A percentile compares a stretch with the other conserved stretches of the same genome.
Conservation (phyloP, 1,139 yeast species). For the Saccharomycopsis crataegensis region DNA sequence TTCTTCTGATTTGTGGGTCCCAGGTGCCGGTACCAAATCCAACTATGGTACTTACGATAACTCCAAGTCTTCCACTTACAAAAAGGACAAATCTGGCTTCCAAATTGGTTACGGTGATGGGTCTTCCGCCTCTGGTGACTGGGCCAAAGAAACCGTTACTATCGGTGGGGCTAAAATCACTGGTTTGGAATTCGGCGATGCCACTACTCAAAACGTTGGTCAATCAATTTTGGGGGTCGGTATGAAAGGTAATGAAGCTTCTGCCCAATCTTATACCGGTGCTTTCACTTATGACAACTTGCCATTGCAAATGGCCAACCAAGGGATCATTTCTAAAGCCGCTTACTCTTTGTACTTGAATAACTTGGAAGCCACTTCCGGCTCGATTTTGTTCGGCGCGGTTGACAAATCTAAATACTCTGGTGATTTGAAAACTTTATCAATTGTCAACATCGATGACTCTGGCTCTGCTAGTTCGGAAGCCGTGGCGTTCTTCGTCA, state of each 20-base stretch:
- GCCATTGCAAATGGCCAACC: conserved; percentile 39
- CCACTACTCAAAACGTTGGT: conserved; percentile 22
- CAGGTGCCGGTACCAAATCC: conserved; percentile 23
- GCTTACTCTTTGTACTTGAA: conserved; percentile 51
- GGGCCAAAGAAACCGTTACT: conserved; percentile 25
- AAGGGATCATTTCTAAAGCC: conserved; percentile 37
- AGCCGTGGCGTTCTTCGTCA: conserved; percentile 17
- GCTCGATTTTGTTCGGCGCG: conserved; percentile 51
- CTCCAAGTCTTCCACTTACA: conserved; percentile 34
- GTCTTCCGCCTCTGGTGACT: conserved; percentile 17
- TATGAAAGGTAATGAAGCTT: conserved; percentile 32
- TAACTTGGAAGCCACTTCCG: conserved; percentile 33
- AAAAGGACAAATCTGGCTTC: conserved; percentile 17
- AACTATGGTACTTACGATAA: conserved; percentile 42
- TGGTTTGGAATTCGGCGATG: conserved; percentile 8
- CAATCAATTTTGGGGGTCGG: conserved; percentile 33
- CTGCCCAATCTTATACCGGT: conserved; percentile 25
- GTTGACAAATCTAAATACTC: conserved; percentile 45
- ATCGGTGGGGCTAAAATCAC: neutral
- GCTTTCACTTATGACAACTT: conserved; percentile 33
- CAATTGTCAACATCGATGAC: conserved; percentile 24
- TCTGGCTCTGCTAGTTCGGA: conserved; percentile 2
- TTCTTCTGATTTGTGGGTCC: conserved; percentile 62
- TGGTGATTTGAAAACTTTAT: conserved; percentile 33
- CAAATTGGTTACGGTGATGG: conserved; percentile 23